Base-by-base conservation (phyloP, 208 protist genomes). In the Wallacemonas collosoma region DNA sequence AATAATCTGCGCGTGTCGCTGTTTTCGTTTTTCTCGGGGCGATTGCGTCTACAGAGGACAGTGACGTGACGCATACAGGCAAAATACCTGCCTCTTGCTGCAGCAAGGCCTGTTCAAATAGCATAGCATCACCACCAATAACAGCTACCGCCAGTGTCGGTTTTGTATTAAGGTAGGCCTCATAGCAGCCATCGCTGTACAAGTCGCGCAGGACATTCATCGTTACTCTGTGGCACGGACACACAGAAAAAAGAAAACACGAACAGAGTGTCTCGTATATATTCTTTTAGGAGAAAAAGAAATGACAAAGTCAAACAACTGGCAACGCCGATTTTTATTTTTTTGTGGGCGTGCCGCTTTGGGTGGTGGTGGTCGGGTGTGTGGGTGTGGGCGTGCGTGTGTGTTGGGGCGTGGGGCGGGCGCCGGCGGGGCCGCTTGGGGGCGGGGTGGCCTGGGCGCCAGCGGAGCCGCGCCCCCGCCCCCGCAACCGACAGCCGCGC, bases 141-240 rank as follows among this genome's bases (percentile, higher is more conserved):
- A 71, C 66, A 1, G 73, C 79, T 35, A 87, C 68, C 8, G 76
- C 83, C 65, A 90, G 82, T 8, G 15, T 65, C 5, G 85, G 85
- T 45, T 57, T 74, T 43, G 40, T 68, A 55, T 86, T 68, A 2
- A 80, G 56, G 48, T 90, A 86, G 17, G 56, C 44, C 9, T 72
- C 51, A 71, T 90, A 90, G 45, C 40, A 51, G 12, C 73, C 70
- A 60, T 87, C 85, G 17, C 51, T 76, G 58, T 90, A 87, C 0
- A 83, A 14, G 3, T 71, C 43, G 40, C 58, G 71, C 9, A 90
- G 76, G 72, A 80, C 74, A 51, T 90, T 79, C 85, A 90, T 90
- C 26, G 47, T 7, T 51, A 66, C 9, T 9, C 54, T 38, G 54
- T 53, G 15, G 15, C 9, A 53, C 11, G 11, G 48, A 53, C 17